Base-by-base conservation (phyloP, 805 yeast species). In the Starmerella ratchasimensis region DNA sequence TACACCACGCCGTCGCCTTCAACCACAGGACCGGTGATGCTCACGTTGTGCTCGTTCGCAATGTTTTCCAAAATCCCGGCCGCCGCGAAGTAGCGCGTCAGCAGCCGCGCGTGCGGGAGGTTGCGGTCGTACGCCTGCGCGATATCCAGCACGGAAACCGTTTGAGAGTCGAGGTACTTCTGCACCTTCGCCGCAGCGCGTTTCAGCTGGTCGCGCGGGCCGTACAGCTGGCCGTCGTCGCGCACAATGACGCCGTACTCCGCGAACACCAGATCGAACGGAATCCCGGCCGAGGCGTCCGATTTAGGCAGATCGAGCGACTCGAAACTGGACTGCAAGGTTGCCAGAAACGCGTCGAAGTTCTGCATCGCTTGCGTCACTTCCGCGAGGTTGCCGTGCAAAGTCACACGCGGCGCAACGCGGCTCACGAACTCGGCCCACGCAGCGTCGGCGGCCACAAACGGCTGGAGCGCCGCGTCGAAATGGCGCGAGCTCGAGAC, bases 71-170 rank as follows among this genome's bases (percentile, higher is more conserved):
- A 33, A 55, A 46, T 46, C 25, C 52, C 49, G 5, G 47, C 36
- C 20, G 53, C 44, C 8, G 38, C 43, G 34, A 90, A 76, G 56
- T 67, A 80, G 10, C 77, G 67, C 30, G 83, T 77, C 40, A 90
- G 65, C 28, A 74, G 69, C 44, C 72, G 71, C 8, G 94, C 95
- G 52, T 90, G 97, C 14, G 63, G 56, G 37, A 71, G 54, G 53
- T 81, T 72, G 46, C 80, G 81, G 52, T 83, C 80, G 57, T 90
- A 96, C 22, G 97, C 94, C 58, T 72, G 77, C 9, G 93, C 74
- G 57, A 90, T 76, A 51, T 84, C 94, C 53, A 90, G 66, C 25
- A 73, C 61, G 46, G 76, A 83, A 28, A 76, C 71, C 39, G 67
- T 63, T 54, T 67, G 73, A 38, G 71, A 66, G 33, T 74, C 63